Base-by-base conservation (phyloP, 2,329 filamentous ascomycete species). In the Ascocoryne sarcoides region DNA sequence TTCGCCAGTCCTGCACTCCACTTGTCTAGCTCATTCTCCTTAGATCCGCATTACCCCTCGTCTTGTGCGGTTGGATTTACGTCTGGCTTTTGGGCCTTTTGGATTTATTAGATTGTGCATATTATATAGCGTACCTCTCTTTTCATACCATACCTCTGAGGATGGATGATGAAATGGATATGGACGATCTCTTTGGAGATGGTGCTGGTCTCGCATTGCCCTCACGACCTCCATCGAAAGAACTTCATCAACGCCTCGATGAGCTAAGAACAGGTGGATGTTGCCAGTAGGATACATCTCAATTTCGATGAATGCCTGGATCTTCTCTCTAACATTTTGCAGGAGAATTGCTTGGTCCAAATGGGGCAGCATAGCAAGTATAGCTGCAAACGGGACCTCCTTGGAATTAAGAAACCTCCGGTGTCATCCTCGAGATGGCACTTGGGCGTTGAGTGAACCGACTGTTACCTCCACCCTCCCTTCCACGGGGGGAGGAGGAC, bases 341-440 rank as follows among this genome's bases (percentile, higher is more conserved):
- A 93, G 88, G 59, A 78, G 77, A 49, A 74, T 95, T 39, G 79
- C 84, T 20, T 96, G 90, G 89, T 95, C 90, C 9, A 88, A 81
- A 54, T 75, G 79, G 45, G 90, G 90, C 32, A 87, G 82, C 44
- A 85, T 96, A 50, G 89, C 89, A 19, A 82, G 81, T 39, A 82
- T 96, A 50, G 75, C 80, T 15, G 65, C 75, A 12, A 82, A 89
- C 62, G 83, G 84, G 19, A 72, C 73, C 35, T 71, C 70, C 10
- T 66, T 95, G 38, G 78, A 84, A 56, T 69, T 94, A 33, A 78
- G 81, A 44, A 81, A 85, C 57, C 69, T 95, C 37, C 73, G 76
- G 23, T 80, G 82, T 54, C 71, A 79, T 49, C 72, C 79, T 1
- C 70, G 78, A 10, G 74, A 82, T 61, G 85, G 82, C 2, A 70